These are phyloP conservation scores for Cadophora gregata DNA, from an alignment of 2,329 filamentous ascomycete species.

Conservation along the genomic window DNA sequence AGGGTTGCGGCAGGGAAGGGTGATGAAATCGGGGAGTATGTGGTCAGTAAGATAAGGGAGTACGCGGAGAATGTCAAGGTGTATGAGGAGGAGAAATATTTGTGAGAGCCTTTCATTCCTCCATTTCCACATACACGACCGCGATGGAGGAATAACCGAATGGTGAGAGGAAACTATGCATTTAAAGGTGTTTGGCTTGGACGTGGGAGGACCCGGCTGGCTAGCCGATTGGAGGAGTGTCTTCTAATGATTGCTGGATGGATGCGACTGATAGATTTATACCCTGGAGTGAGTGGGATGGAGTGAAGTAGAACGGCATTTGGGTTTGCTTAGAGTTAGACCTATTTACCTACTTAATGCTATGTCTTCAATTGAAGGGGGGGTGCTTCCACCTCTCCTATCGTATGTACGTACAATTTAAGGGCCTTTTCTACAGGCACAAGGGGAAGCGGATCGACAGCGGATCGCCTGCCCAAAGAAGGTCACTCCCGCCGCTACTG, in stretches of 20 bases:
- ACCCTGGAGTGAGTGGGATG: neutral
- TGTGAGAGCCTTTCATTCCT: neutral
- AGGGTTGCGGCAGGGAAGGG: slow-evolving; percentile 86
- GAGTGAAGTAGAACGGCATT: neutral
- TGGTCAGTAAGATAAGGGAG: slow-evolving; percentile 80
- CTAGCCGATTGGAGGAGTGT: neutral
- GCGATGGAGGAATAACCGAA: neutral
- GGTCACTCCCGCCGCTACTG: neutral
- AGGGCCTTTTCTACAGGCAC: too few relatives aligned
- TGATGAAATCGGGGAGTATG: slow-evolving; percentile 75
- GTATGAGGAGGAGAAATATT: slow-evolving; percentile 41
- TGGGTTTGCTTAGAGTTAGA: slow-evolving; percentile 8
- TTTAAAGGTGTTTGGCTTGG: slow-evolving; percentile 10
- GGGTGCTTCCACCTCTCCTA: neutral
- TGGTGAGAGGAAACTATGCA: neutral
- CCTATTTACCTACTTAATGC: neutral
- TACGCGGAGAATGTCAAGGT: slow-evolving; percentile 87
- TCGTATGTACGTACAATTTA: too few relatives aligned
- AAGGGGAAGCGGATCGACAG: neutral
- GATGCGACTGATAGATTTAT: slow-evolving; percentile 6
- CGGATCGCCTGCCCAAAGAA: neutral
- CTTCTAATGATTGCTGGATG: neutral
- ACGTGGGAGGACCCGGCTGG: neutral
- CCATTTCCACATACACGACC: neutral
- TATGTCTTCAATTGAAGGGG: neutral